phyloP scores from a whole-genome alignment of 2,329 filamentous ascomycete genomes.

The Phyllosticta capitalensis region DNA sequence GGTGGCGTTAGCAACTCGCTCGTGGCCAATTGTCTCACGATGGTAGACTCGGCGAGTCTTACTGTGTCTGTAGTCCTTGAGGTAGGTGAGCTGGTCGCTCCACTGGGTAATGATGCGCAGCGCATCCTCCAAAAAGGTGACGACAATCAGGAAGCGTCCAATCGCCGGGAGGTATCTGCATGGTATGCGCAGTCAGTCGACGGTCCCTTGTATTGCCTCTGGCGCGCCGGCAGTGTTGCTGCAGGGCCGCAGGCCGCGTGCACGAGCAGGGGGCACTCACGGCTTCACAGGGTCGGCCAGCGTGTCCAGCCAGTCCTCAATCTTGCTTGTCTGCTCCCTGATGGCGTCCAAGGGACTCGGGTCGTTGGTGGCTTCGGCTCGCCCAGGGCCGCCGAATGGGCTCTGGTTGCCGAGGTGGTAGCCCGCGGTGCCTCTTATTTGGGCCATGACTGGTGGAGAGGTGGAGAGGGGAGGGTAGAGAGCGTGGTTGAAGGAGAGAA shows the following conservation, averaged over 20 bases:
- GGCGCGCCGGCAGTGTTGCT: background rate
- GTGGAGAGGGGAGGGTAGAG: slow-evolving; percentile 12
- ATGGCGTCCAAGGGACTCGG: slow-evolving; percentile 78
- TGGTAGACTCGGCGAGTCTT: slow-evolving; percentile 33
- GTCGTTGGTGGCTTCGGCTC: slow-evolving; percentile 53
- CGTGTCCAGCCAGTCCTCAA: slow-evolving; percentile 86
- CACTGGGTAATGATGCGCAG: slow-evolving; percentile 96
- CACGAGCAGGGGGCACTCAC: slow-evolving; percentile 45
- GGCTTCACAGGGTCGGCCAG: slow-evolving; percentile 88
- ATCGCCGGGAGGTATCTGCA: slow-evolving; percentile 83
- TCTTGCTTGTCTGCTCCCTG: slow-evolving; percentile 92
- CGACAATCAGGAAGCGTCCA: slow-evolving; percentile 93
- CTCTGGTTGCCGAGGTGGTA: slow-evolving; percentile 74
- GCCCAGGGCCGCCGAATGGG: slow-evolving; percentile 56
- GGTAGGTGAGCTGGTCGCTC: slow-evolving; percentile 86
- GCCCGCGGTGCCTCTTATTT: slow-evolving; percentile 46
- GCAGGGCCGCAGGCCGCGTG: background rate
- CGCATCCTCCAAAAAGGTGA: slow-evolving; percentile 95
- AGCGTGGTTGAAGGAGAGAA: background rate
- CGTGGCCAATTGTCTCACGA: background rate
- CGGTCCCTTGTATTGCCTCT: background rate
- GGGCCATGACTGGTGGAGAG: slow-evolving; percentile 1
- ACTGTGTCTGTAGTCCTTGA: slow-evolving; percentile 90
- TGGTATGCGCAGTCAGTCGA: slow-evolving; percentile 17
- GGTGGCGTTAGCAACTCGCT: slow-evolving; percentile 7